phyloP scores from a whole-genome alignment of 2,329 filamentous ascomycete species.

The Aspergillus sp. region DNA sequence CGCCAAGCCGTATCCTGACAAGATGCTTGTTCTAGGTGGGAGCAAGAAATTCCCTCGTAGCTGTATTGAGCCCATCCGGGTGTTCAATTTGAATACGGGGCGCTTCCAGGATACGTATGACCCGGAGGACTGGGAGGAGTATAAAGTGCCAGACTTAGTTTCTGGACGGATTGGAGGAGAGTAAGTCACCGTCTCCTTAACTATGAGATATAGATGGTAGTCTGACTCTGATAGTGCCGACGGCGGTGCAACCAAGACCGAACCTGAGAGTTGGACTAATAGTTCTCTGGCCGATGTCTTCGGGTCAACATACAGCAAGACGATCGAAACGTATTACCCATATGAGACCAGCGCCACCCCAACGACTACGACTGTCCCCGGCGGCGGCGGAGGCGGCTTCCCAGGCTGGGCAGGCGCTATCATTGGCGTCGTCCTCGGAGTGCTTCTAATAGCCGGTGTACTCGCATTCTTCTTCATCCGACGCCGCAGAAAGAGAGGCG shows the following conservation, averaged over 20 bases:
- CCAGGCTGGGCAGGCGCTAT: constrained; percentile 63
- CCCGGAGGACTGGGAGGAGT: constrained; percentile 11
- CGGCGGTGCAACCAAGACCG: constrained; percentile 7
- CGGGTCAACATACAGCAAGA: constrained; percentile 3
- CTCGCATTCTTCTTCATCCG: constrained; percentile 20
- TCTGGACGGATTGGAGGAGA: constrained; percentile 6
- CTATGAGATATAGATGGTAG: not conserved
- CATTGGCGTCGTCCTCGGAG: constrained; percentile 25
- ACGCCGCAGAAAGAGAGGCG: constrained; percentile 8
- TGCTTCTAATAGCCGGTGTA: constrained; percentile 17
- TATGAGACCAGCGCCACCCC: constrained; percentile 31
- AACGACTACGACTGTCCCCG: not conserved
- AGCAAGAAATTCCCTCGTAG: not conserved
- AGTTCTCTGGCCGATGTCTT: constrained; percentile 9
- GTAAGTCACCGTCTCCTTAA: not conserved
- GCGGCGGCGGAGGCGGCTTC: constrained; percentile 27
- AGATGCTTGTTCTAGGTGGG: constrained; percentile 44
- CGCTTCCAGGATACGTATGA: constrained; percentile 13
- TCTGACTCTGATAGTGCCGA: not conserved
- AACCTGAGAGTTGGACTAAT: constrained; percentile 10
- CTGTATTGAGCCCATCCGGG: constrained; percentile 5
- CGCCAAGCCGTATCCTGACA: constrained; percentile 49
- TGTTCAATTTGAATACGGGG: constrained; percentile 16
- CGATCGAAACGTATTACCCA: constrained; percentile 16
- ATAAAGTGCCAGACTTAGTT: constrained; percentile 12